Evolutionary conservation across 352 stramenopile genomes (phyloP).

Genomic region (Globisporangium cystogenes): DNA sequence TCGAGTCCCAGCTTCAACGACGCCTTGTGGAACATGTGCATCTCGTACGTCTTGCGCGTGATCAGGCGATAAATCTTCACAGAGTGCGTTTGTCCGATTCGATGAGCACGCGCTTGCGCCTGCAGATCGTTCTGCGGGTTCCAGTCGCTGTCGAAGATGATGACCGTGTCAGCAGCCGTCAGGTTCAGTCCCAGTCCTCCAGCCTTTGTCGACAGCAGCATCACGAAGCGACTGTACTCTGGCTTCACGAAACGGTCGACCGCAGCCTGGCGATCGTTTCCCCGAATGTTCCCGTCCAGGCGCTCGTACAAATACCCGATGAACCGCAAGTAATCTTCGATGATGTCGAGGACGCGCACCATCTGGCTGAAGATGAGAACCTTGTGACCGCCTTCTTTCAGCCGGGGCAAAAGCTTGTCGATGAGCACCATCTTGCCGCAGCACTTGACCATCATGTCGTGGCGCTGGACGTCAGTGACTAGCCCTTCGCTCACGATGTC

Average conservation of each 20-base stretch:
- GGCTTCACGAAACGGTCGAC: constrained; percentile 88
- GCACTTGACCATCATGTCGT: constrained; percentile 95
- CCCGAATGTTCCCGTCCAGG: constrained; percentile 97
- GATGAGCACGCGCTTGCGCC: constrained; percentile 87
- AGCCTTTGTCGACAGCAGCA: constrained; percentile 97
- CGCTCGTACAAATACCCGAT: constrained; percentile 93
- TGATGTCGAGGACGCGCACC: constrained; percentile 99
- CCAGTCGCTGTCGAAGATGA: constrained; percentile 99
- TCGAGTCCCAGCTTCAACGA: constrained; percentile 92
- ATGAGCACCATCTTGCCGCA: constrained; percentile 99
- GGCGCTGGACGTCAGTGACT: constrained; percentile 62
- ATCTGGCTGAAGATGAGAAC: constrained; percentile 99
- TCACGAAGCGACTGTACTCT: constrained; percentile 94
- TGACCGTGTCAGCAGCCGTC: constrained; percentile 93
- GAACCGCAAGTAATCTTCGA: constrained; percentile 97
- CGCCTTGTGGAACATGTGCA: constrained; percentile 94
- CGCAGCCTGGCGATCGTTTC: constrained; percentile 82
- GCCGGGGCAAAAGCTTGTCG: constrained; percentile 97
- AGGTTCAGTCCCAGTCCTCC: constrained; percentile 93
- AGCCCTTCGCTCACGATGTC: constrained; percentile 83
- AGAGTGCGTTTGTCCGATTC: constrained; percentile 89
- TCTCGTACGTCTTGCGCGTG: constrained; percentile 92
- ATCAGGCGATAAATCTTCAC: constrained; percentile 90
- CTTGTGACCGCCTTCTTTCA: constrained; percentile 96
- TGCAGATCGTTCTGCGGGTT: constrained; percentile 98